phyloP scores from a whole-genome alignment of 352 stramenopile genomes.

The Phytophthora pseudosyringae region DNA sequence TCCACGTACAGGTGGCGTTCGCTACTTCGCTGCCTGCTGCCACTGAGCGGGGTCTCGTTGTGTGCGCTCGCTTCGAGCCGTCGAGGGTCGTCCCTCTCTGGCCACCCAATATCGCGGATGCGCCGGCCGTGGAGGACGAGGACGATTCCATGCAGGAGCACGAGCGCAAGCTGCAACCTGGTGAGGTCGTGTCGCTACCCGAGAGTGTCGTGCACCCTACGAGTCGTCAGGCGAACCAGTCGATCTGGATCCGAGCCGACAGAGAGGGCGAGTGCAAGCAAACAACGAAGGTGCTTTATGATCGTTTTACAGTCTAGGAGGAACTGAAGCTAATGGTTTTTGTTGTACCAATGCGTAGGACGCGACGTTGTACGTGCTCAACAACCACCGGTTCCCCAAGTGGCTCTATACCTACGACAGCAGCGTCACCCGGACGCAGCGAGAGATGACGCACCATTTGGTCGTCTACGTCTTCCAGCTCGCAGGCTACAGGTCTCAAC shows the following conservation, averaged over 20 bases:
- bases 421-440: constrained; percentile 49
- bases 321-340: too few species aligned
- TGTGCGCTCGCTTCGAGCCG: constrained; percentile 58
- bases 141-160: background rate
- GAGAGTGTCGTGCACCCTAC: constrained; percentile 11
- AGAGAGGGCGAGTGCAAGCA: constrained; percentile 48
- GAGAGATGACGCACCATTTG: constrained; percentile 55
- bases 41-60: constrained; percentile 27
- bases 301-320: too few species aligned
- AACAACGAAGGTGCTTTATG: constrained; percentile 31
- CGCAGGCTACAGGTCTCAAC: constrained; percentile 2
- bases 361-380: constrained; percentile 47
- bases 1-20: constrained; percentile 46
- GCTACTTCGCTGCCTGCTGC: constrained; percentile 4
- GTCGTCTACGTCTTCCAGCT: constrained; percentile 48
- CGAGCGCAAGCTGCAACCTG: constrained; percentile 26
- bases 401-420: constrained; percentile 66
- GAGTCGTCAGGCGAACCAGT: constrained; percentile 17
- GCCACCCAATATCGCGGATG: constrained; percentile 4
- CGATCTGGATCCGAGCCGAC: constrained; percentile 46
- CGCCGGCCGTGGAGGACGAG: background rate
- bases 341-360: constrained; percentile 25
- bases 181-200: constrained; percentile 27
- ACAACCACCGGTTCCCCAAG: constrained; percentile 58
- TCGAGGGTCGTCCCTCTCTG: constrained; percentile 24